A percentile compares a stretch with the other conserved stretches of the same genome.
These are phyloP conservation scores for Bacidia gigantensis DNA, from an alignment of 495 filamentous ascomycete genomes.

Conservation along the genomic window DNA sequence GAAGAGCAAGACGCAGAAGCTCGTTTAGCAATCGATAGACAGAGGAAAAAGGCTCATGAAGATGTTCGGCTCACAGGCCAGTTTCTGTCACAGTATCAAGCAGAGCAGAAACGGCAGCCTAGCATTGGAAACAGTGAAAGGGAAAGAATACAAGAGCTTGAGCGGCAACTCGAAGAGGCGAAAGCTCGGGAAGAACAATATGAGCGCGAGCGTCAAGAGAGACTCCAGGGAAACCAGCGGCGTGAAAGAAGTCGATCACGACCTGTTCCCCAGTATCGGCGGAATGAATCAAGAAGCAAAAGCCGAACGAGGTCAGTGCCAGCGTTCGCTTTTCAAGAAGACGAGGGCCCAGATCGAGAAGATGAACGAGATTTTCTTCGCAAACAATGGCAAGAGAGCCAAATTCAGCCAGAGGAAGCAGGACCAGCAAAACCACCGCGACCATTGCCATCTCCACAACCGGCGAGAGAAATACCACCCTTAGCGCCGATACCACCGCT, in stretches of 20 bases:
- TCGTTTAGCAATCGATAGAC: conserved; percentile 51
- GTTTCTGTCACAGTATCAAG: conserved; percentile 75
- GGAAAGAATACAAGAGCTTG: conserved; percentile 67
- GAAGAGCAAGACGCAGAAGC: conserved; percentile 65
- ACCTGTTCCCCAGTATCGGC: conserved; percentile 21
- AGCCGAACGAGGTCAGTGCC: conserved; percentile 26
- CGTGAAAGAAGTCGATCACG: conserved; percentile 18
- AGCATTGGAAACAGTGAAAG: conserved; percentile 27
- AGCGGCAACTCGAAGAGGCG: conserved; percentile 71
- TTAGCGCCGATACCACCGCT: conserved; percentile 14
- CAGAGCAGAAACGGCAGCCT: conserved; percentile 24
- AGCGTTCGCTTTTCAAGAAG: conserved; percentile 21
- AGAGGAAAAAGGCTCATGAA: conserved; percentile 34
- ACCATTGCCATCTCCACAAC: conserved; percentile 7
- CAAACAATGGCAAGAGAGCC: conserved; percentile 48
- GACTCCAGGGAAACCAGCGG: conserved; percentile 23
- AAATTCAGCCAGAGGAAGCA: conserved; percentile 18
- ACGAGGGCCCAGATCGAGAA: conserved; percentile 51
- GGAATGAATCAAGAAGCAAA: conserved; percentile 27
- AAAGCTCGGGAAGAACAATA: conserved; percentile 79
- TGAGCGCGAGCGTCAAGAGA: conserved; percentile 61
- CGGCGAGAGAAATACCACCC: conserved; percentile 12
- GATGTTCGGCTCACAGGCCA: conserved; percentile 66
- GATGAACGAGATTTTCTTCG: conserved; percentile 65
- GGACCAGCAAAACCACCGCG: conserved; percentile 27